Evolutionary conservation across 345 rosid genomes (phyloP).

Genomic region (Salix exigua): DNA sequence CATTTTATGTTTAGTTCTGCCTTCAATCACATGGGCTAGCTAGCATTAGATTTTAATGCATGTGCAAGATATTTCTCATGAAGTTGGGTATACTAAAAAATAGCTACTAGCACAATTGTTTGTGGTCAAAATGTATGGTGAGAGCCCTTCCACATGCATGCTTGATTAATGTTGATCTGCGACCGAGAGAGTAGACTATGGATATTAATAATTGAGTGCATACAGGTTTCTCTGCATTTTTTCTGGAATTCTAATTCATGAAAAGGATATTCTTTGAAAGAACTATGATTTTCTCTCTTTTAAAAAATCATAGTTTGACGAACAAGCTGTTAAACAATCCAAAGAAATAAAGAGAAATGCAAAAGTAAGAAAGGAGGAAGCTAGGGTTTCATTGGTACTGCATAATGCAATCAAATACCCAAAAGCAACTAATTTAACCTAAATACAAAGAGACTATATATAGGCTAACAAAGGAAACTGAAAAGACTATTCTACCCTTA

Average conservation of each 20-base stretch:
- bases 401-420: too few relatives aligned
- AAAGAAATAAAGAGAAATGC: too few relatives aligned
- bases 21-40: too few relatives aligned
- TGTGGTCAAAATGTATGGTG: neutral
- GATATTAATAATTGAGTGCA: neutral
- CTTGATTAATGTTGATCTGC: neutral
- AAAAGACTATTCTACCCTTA: too few relatives aligned
- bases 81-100: neutral
- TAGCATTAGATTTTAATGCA: neutral
- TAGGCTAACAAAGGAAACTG: too few relatives aligned
- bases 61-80: neutral
- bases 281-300: neutral
- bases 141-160: neutral
- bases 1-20: too few relatives aligned
- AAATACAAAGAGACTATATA: too few relatives aligned
- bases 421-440: too few relatives aligned
- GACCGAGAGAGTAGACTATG: neutral
- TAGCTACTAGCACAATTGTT: neutral
- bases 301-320: neutral
- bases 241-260: neutral
- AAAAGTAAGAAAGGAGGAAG: too few relatives aligned
- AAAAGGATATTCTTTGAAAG: neutral
- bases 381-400: too few relatives aligned
- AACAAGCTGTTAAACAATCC: too few relatives aligned
- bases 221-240: neutral